A percentile compares a stretch with the other conserved stretches of the same genome.
Evolutionary conservation across 176 grass and related monocot species (phyloP).

Genomic region (Carex kokanica): DNA sequence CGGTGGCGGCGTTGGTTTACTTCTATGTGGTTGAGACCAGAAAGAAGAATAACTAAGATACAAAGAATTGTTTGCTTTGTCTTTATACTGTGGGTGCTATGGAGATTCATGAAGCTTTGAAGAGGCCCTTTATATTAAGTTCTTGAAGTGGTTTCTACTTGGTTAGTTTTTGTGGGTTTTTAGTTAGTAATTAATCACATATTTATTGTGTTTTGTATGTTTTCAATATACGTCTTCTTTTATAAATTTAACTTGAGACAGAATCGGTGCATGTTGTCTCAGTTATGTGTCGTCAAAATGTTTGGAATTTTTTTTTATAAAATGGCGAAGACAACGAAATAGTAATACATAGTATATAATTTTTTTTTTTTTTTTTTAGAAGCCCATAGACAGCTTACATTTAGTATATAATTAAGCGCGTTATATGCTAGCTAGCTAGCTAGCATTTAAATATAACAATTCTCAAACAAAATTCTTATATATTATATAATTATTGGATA

Average conservation of each 20-base stretch:
- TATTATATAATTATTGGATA: too few relatives aligned
- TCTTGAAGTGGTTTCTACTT: neutral
- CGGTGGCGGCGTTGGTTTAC: slow-evolving; percentile 43
- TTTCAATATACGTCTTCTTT: neutral
- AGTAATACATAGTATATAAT: too few relatives aligned
- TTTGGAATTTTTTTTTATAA: too few relatives aligned
- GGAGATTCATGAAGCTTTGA: neutral
- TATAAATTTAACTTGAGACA: neutral
- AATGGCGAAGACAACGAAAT: too few relatives aligned
- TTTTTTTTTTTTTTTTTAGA: too few relatives aligned
- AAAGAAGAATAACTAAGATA: slow-evolving; percentile 36
- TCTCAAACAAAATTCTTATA: too few relatives aligned
- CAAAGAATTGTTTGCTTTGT: neutral
- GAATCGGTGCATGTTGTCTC: too few relatives aligned
- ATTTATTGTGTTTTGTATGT: neutral
- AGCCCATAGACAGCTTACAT: too few relatives aligned
- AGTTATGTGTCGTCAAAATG: too few relatives aligned
- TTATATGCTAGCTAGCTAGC: too few relatives aligned
- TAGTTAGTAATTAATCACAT: neutral
- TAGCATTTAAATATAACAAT: too few relatives aligned
- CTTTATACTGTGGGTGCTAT: neutral
- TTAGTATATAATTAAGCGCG: too few relatives aligned
- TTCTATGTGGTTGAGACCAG: slow-evolving; percentile 50
- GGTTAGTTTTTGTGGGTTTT: neutral
- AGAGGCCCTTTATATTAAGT: neutral